These are phyloP conservation scores for Candida caryicola DNA, from an alignment of 805 yeast genomes.

Conservation along the genomic window DNA sequence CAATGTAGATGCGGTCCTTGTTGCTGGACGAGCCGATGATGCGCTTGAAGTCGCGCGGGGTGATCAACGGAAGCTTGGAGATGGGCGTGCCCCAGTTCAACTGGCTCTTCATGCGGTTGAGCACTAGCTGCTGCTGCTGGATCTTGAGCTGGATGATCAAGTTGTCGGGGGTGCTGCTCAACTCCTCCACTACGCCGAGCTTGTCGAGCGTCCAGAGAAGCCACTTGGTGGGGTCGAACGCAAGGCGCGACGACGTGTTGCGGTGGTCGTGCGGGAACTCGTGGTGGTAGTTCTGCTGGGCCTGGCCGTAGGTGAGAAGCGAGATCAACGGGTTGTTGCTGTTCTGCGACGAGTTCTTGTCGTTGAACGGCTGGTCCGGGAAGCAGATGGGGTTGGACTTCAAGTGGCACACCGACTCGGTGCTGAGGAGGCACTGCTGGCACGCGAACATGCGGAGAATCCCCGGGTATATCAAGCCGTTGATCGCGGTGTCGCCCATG, in stretches of 20 bases:
- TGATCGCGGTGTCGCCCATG: slow-evolving; percentile 26
- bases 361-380: slow-evolving; percentile 45
- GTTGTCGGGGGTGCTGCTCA: slow-evolving; percentile 64
- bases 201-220: slow-evolving; percentile 50
- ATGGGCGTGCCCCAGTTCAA: slow-evolving; percentile 95
- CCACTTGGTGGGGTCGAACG: slow-evolving; percentile 88
- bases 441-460: slow-evolving; percentile 64
- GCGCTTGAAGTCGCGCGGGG: slow-evolving; percentile 45
- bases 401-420: slow-evolving; percentile 80
- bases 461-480: slow-evolving; percentile 66
- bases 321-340: slow-evolving; percentile 56
- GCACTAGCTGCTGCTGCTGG: slow-evolving; percentile 73
- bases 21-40: slow-evolving; percentile 37
- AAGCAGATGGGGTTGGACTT: slow-evolving; percentile 64
- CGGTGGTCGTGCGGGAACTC: slow-evolving; percentile 92
- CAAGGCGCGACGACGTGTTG: slow-evolving; percentile 65
- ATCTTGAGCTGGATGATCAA: slow-evolving; percentile 53
- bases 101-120: slow-evolving; percentile 72
- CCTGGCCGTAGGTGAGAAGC: slow-evolving; percentile 80
- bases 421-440: slow-evolving; percentile 76
- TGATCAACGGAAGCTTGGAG: slow-evolving; percentile 71
- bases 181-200: slow-evolving; percentile 57
- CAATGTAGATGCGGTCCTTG: slow-evolving; percentile 60
- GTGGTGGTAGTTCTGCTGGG: slow-evolving; percentile 91
- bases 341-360: slow-evolving; percentile 68